phyloP scores from a whole-genome alignment of 2,329 filamentous ascomycete genomes.

The Colletotrichum nymphaeae region DNA sequence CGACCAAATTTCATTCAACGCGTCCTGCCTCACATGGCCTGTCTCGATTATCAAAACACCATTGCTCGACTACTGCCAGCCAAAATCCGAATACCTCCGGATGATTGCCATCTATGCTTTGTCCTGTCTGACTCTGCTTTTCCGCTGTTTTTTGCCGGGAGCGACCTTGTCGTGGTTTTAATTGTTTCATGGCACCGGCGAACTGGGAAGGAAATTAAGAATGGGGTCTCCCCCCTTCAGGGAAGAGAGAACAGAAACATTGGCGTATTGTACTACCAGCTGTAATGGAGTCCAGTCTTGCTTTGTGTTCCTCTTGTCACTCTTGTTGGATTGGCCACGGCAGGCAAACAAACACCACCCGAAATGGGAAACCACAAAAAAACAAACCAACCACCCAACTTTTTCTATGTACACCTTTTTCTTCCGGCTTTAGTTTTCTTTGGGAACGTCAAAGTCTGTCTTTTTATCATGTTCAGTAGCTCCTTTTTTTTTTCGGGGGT shows the following conservation, averaged over 20 bases:
- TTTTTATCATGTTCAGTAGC: neutral
- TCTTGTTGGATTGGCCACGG: neutral
- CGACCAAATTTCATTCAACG: slow-evolving; percentile 27
- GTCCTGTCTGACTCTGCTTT: neutral
- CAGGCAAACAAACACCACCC: neutral
- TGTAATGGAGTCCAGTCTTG: neutral
- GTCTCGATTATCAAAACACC: slow-evolving; percentile 12
- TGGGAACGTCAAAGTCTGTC: neutral
- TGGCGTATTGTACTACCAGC: neutral
- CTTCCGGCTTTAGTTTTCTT: neutral
- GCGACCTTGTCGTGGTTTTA: slow-evolving; percentile 6
- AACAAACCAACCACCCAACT: neutral
- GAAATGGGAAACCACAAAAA: neutral
- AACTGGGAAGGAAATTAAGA: neutral
- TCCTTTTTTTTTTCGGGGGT: neutral
- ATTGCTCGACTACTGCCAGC: neutral
- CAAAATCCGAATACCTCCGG: neutral
- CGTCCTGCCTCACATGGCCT: neutral
- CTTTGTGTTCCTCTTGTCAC: neutral
- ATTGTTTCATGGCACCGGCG: slow-evolving; percentile 11
- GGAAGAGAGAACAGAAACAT: neutral
- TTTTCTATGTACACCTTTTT: neutral
- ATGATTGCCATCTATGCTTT: slow-evolving; percentile 2
- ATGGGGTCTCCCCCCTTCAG: neutral
- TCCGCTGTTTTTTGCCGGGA: slow-evolving; percentile 14